Evolutionary conservation across 2,329 filamentous ascomycete genomes (phyloP).

Genomic region (Berkeleyomyces rouxiae): DNA sequence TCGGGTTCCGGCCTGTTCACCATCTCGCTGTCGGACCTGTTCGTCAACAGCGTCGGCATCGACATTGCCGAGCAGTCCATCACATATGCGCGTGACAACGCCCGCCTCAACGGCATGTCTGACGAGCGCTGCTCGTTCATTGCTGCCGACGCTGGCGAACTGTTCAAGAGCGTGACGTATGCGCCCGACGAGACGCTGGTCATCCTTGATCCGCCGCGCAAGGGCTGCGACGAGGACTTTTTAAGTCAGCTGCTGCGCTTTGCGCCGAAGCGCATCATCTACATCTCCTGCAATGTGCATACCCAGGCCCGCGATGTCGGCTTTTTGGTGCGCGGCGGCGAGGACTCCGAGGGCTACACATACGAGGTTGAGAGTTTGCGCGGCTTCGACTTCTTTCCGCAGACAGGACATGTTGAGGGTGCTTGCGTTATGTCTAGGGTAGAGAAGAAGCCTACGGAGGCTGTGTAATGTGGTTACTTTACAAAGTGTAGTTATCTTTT

Average conservation of each 20-base stretch:
- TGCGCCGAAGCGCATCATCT: constrained; percentile 65
- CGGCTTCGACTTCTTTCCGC: constrained; percentile 96
- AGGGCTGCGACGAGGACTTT: constrained; percentile 81
- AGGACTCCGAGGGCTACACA: constrained; percentile 22
- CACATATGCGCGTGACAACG: constrained; percentile 61
- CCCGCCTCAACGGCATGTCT: constrained; percentile 54
- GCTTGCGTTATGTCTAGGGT: constrained; percentile 18
- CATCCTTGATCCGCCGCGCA: constrained; percentile 92
- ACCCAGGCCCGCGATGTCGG: constrained; percentile 91
- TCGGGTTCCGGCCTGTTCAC: constrained; percentile 96
- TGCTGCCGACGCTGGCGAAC: constrained; percentile 66
- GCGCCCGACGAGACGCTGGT: constrained; percentile 65
- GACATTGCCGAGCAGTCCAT: constrained; percentile 75
- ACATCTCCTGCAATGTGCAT: constrained; percentile 96
- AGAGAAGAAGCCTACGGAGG: background rate
- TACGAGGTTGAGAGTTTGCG: constrained; percentile 83
- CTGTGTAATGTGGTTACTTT: background rate
- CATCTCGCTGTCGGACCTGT: constrained; percentile 72
- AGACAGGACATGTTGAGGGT: constrained; percentile 56
- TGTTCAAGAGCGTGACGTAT: constrained; percentile 46
- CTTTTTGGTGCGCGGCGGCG: constrained; percentile 56
- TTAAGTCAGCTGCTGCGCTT: constrained; percentile 64
- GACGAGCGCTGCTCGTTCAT: constrained; percentile 62
- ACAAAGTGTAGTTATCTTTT: background rate
- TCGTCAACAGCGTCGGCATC: constrained; percentile 74